Base-by-base conservation (phyloP, 2,329 filamentous ascomycete species). In the Paraphaeosphaeria sporulosa region DNA sequence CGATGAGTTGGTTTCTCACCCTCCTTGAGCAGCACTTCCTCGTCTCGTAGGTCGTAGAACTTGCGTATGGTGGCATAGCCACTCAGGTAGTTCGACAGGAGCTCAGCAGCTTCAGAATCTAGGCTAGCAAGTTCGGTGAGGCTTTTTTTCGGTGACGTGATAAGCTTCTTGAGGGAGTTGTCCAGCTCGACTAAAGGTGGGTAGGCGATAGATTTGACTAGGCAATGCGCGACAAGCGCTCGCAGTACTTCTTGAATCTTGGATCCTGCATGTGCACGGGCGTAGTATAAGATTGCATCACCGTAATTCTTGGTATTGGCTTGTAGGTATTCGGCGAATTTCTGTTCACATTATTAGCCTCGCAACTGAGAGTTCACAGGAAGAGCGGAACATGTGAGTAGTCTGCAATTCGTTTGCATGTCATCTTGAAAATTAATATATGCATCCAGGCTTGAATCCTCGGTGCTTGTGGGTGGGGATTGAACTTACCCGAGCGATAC, bases 61-160 rank as follows among this genome's bases (percentile, higher is more conserved):
- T 89, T 90, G 38, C 94, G 90, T 21, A 98, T 83, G 0, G 93
- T 96, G 23, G 94, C 94, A 72, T 98, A 98, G 23, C 94, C 94
- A 74, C 92, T 95, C 10, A 97, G 87, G 79, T 94, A 90, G 62
- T 90, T 91, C 49, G 94, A 92, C 3, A 98, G 84, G 12, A 97
- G 86, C 67, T 91, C 86, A 9, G 94, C 94, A 8, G 93, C 94
- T 72, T 94, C 90, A 34, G 90, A 81, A 69, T 97, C 94, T 55
- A 90, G 85, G 27, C 86, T 85, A 6, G 92, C 91, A 55, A 94
- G 87, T 32, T 86, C 83, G 57, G 89, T 87, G 3, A 98, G 83
- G 0, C 91, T 90, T 15, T 86, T 79, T 66, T 89, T 90, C 13
- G 93, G 91, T 54, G 90, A 88, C 56, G 84, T 85, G 55, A 97